Evolutionary conservation across 139 green algal genomes (phyloP), one percentile per base, ranked within the genome.

Genomic region (Axilococcus clingmanii): DNA sequence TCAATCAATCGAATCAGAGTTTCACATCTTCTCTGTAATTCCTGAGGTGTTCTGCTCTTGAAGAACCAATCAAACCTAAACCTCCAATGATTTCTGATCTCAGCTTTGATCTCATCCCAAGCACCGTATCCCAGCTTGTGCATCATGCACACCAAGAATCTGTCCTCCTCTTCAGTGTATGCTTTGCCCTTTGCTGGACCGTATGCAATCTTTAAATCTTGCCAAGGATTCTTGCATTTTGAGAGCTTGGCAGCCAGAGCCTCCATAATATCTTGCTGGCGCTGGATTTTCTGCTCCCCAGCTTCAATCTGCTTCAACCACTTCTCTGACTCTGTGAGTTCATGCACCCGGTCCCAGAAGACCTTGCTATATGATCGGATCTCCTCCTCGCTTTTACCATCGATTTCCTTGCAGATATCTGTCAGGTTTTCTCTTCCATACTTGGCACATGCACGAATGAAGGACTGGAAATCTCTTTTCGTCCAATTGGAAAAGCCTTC

Each of bases 51-150:
- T 52, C 93, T 76, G 47, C 68, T 87, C 79, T 99, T 99, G 69
- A 99, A 85, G 75, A 96, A 99, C 93, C 93, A 99, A 75, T 99
- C 93, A 60, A 99, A 99, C 29, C 93, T 76, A 81, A 98, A 99
- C 32, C 88, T 65, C 82, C 83, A 95, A 56, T 64, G 77, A 41
- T 82, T 79, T 32, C 90, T 78, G 48, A 99, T 85, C 56, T 89
- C 87, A 23, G 77, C 78, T 77, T 98, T 98, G 34, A 99, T 77
- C 68, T 97, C 89, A 40, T 99, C 93, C 92, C 92, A 99, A 5
- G 66, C 55, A 42, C 92, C 92, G 47, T 96, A 99, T 7, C 92
- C 92, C 36, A 98, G 83, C 81, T 88, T 80, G 70, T 96, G 77
- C 36, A 91, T 75, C 82, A 83, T 94, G 80, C 92, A 99, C 46